These are phyloP conservation scores for Stagonosporopsis rhizophila DNA, from an alignment of 2,329 filamentous ascomycete genomes.

Conservation along the genomic window DNA sequence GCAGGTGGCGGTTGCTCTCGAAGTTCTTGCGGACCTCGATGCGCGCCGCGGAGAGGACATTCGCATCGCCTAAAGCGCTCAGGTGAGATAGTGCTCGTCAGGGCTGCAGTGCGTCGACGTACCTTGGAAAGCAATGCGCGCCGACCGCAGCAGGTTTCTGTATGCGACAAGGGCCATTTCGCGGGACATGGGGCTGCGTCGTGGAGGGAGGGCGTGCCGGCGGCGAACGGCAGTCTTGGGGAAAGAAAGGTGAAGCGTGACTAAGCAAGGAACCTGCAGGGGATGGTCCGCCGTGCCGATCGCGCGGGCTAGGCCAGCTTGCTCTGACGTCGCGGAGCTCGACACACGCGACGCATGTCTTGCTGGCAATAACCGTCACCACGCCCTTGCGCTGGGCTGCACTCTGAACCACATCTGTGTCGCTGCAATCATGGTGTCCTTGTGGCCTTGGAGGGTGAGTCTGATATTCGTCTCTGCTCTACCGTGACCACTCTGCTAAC, in stretches of 20 bases:
- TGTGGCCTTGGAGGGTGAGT: constrained; percentile 71
- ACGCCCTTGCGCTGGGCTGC: constrained; percentile 38
- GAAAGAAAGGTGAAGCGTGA: constrained; percentile 15
- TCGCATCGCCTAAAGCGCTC: constrained; percentile 67
- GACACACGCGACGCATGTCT: constrained; percentile 36
- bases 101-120: constrained; percentile 14
- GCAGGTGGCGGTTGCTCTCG: constrained; percentile 67
- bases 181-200: constrained; percentile 29
- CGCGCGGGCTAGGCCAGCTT: constrained; percentile 11
- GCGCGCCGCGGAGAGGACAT: constrained; percentile 73
- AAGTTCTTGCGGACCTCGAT: constrained; percentile 77
- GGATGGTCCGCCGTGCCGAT: neutral
- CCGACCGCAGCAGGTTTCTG: constrained; percentile 79
- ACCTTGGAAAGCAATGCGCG: constrained; percentile 85
- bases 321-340: constrained; percentile 30
- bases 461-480: neutral
- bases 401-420: constrained; percentile 33
- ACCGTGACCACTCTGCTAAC: constrained; percentile 19
- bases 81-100: neutral
- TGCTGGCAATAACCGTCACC: constrained; percentile 30
- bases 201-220: constrained; percentile 5
- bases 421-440: constrained; percentile 70
- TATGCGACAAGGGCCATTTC: constrained; percentile 77
- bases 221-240: constrained; percentile 15
- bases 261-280: neutral